Percentiles rank a stretch among this genome's conserved stretches.
These are phyloP conservation scores for Chrysanthemum makinoi DNA, from an alignment of 129 eudicot species.

Conservation along the genomic window DNA sequence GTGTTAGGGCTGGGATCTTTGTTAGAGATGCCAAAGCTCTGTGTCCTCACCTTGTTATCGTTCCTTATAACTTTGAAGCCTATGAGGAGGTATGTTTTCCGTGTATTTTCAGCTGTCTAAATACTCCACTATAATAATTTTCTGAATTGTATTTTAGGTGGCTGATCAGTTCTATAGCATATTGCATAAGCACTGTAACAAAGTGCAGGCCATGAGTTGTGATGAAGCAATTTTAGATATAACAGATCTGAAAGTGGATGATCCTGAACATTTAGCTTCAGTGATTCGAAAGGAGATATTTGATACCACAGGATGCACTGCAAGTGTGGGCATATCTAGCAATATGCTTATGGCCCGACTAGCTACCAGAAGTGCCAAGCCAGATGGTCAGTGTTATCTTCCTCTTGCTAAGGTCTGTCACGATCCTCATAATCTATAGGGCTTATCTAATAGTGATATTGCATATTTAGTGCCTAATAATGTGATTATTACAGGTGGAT, in stretches of 20 bases:
- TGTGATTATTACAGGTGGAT: slow-evolving; percentile 56
- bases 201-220: slow-evolving; percentile 99
- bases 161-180: slow-evolving; percentile 93
- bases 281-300: slow-evolving; percentile 70
- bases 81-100: slow-evolving; percentile 65
- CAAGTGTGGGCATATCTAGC: slow-evolving; percentile 82
- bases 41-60: slow-evolving; percentile 83
- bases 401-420: slow-evolving; percentile 64
- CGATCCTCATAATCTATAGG: neutral
- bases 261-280: slow-evolving; percentile 69
- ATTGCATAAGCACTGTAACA: slow-evolving; percentile 80
- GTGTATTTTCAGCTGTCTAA: neutral
- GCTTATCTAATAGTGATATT: neutral
- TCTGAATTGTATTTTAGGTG: slow-evolving; percentile 51
- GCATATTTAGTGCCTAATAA: neutral
- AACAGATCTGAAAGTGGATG: slow-evolving; percentile 55
- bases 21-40: slow-evolving; percentile 84
- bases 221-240: slow-evolving; percentile 94
- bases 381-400: slow-evolving; percentile 82
- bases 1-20: slow-evolving; percentile 90
- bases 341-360: slow-evolving; percentile 94
- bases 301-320: slow-evolving; percentile 84
- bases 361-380: slow-evolving; percentile 90
- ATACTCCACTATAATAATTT: neutral
- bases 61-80: slow-evolving; percentile 89